phyloP scores from a whole-genome alignment of 352 stramenopile genomes.

The Phytopythium cucurbitacearum region DNA sequence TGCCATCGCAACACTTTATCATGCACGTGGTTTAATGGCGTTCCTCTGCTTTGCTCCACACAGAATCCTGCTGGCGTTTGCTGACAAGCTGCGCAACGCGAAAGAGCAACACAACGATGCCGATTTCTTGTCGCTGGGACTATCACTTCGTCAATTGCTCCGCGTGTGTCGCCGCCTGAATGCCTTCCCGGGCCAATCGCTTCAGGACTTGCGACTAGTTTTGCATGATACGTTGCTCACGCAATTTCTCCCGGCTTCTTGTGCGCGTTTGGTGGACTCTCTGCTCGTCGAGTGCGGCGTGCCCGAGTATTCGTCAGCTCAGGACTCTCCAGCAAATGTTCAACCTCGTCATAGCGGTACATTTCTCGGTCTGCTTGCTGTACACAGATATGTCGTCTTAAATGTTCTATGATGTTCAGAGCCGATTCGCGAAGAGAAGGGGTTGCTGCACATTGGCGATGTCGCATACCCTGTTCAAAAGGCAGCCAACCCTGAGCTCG shows the following conservation, averaged over 20 bases:
- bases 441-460: slow-evolving; percentile 52
- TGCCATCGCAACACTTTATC: not conserved
- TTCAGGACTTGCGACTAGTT: slow-evolving; percentile 53
- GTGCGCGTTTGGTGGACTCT: slow-evolving; percentile 39
- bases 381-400: not conserved
- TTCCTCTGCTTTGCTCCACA: not conserved
- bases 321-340: not conserved
- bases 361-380: not conserved
- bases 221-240: slow-evolving; percentile 78
- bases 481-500: slow-evolving; percentile 61
- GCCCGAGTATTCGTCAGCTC: slow-evolving; percentile 7
- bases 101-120: slow-evolving; percentile 39
- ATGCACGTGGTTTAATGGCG: not conserved
- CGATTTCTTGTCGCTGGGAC: slow-evolving; percentile 44
- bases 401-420: slow-evolving; percentile 10
- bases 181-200: slow-evolving; percentile 58
- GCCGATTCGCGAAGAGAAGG: slow-evolving; percentile 36
- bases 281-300: slow-evolving; percentile 45
- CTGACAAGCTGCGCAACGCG: slow-evolving; percentile 35
- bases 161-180: slow-evolving; percentile 60
- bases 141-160: slow-evolving; percentile 67
- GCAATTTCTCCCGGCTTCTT: slow-evolving; percentile 64
- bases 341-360: slow-evolving; percentile 5
- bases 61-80: slow-evolving; percentile 52
- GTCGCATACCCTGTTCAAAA: slow-evolving; percentile 53